Conservation (phyloP, 495 filamentous ascomycete genomes). For the Aspergillus egyptiacus region DNA sequence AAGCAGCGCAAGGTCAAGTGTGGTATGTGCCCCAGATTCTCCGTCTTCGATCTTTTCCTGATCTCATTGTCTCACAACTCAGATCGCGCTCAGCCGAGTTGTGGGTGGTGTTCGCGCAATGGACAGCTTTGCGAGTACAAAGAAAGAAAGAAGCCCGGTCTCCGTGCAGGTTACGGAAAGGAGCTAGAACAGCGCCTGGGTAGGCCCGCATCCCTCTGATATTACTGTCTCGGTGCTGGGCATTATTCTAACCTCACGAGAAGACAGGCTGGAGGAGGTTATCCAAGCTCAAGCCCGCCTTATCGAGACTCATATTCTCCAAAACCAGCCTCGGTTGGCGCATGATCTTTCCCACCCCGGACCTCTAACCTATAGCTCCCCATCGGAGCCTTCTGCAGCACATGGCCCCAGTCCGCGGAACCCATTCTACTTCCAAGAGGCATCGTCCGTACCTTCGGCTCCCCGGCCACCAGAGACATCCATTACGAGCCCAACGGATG, state of each 20-base stretch:
- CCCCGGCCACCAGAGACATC: conserved; percentile 28
- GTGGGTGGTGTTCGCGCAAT: conserved; percentile 84
- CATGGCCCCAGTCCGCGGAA: conserved; percentile 34
- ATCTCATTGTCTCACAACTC: not conserved
- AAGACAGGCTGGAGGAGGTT: conserved; percentile 46
- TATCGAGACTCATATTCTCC: conserved; percentile 46
- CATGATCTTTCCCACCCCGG: conserved; percentile 25
- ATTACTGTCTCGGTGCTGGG: not conserved
- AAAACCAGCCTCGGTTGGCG: conserved; percentile 22
- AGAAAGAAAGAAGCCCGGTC: conserved; percentile 77
- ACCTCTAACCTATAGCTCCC: conserved; percentile 37
- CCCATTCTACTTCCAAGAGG: conserved; percentile 35
- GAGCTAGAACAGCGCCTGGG: conserved; percentile 76
- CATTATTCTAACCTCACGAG: conserved; percentile 1
- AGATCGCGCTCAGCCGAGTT: conserved; percentile 74
- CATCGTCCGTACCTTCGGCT: conserved; percentile 22
- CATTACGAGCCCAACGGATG: conserved; percentile 35
- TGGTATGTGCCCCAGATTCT: conserved; percentile 38
- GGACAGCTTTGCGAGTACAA: conserved; percentile 73
- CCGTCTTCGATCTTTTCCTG: too few species aligned
- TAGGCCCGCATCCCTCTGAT: conserved; percentile 15
- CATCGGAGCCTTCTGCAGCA: conserved; percentile 37
- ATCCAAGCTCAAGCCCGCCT: conserved; percentile 42
- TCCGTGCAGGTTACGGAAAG: conserved; percentile 79
- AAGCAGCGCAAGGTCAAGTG: conserved; percentile 84